These are phyloP conservation scores for Juncus inflexus DNA, from an alignment of 176 grass and related monocot species.

Conservation along the genomic window DNA sequence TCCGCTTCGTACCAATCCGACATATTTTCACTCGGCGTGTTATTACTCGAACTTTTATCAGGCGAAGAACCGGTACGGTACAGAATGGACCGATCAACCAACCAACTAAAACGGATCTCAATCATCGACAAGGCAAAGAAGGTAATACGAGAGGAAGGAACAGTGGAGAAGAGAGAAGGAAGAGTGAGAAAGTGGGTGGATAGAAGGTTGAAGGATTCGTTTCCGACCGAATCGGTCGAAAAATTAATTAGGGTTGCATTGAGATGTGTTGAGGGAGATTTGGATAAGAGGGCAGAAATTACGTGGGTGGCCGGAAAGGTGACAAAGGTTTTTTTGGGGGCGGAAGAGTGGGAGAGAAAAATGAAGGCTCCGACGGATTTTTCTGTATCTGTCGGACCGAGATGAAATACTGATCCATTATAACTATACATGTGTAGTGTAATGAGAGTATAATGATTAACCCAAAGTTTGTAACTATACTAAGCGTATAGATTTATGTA, in stretches of 20 bases:
- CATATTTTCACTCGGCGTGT: slow-evolving; percentile 54
- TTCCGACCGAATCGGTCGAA: slow-evolving; percentile 43
- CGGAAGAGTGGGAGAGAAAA: slow-evolving; percentile 42
- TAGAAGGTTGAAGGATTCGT: slow-evolving; percentile 60
- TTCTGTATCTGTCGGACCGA: slow-evolving; percentile 50
- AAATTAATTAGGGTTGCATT: slow-evolving; percentile 50
- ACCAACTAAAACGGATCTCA: slow-evolving; percentile 35
- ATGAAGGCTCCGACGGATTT: slow-evolving; percentile 39
- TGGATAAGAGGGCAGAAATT: slow-evolving; percentile 41
- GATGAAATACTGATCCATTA: slow-evolving; percentile 20
- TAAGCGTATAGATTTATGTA: no score
- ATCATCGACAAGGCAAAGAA: slow-evolving; percentile 49
- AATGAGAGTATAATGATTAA: no score
- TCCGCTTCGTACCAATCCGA: slow-evolving; percentile 29
- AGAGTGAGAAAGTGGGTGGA: slow-evolving; percentile 52
- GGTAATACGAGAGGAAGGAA: slow-evolving; percentile 23
- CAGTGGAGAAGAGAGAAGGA: slow-evolving; percentile 20
- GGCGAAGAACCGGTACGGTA: slow-evolving; percentile 50
- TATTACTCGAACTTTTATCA: slow-evolving; percentile 56
- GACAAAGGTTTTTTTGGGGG: slow-evolving; percentile 56
- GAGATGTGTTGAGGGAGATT: slow-evolving; percentile 33
- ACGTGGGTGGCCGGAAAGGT: slow-evolving; percentile 62
- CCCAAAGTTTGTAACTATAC: no score
- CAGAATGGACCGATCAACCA: slow-evolving; percentile 39
- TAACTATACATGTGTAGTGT: no score